Evolutionary conservation across 1,284 basidiomycete genomes (phyloP), one percentile per base, ranked within the genome.

Genomic region (Termitomyces sp.): DNA sequence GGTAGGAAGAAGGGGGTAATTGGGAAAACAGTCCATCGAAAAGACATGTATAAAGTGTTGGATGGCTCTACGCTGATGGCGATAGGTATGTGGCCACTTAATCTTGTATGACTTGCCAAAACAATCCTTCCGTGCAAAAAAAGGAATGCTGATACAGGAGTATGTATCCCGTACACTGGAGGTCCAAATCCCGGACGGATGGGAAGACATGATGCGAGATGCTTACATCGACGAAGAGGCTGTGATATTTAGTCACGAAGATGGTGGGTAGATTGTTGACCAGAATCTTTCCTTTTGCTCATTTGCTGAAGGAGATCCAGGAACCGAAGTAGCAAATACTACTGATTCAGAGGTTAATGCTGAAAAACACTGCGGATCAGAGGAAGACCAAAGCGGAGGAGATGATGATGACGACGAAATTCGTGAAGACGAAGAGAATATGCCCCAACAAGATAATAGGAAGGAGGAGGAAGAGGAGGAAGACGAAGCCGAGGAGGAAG

Each of bases 51-150:
- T 65, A 86, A 79, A 62, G 73, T 79, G 2, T 74, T 89, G 58
- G 85, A 89, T 62, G 87, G 87, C 1, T 83, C 85, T 12, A 84
- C 85, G 2, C 74, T 90, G 42, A 74, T 90, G 69, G 84, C 80
- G 5, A 74, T 90, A 61, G 86, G 87, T 87, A 43, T 21, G 75
- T 67, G 17, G 33, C 60, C 1, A 26, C 13, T n/a, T 30, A 15
- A 5, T 12, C 59, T 19, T 7, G 28, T 49, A 45, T 15, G 13
- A 43, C 41, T 26, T 50, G 26, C 28, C 17, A 43, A 24, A 13
- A 41, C 8, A 15, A 34, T 50, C 51, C 10, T 48, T 47, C 42
- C 24, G 48, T 36, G 38, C n/a, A 24, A 88, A 86, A 84, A 39
- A 50, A 55, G 53, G 53, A 45, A 82, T 89, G 72, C 66, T 89